Percentiles rank a stretch among this genome's conserved stretches.
phyloP scores from a whole-genome alignment of 2,329 filamentous ascomycete species.

The Drechslerella coelobrocha region DNA sequence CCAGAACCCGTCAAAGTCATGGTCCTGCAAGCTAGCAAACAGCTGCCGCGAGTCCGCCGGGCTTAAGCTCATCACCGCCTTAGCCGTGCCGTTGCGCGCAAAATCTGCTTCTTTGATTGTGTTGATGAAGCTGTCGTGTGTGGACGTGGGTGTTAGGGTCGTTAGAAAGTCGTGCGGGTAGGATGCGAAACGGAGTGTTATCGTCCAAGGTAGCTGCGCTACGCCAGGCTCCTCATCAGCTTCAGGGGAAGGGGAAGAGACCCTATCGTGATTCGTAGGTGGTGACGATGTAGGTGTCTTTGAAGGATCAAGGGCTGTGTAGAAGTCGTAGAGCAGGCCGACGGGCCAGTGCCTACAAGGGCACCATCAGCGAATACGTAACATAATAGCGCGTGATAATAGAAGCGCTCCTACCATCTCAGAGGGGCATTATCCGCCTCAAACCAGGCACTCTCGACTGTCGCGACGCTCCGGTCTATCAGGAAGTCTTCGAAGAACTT shows the following conservation, averaged over 20 bases:
- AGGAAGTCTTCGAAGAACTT: constrained; percentile 68
- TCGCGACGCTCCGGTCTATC: constrained; percentile 64
- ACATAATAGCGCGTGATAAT: not conserved
- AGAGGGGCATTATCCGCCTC: constrained; percentile 72
- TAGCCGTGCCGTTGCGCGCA: constrained; percentile 83
- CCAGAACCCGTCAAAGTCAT: constrained; percentile 75
- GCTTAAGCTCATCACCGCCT: constrained; percentile 86
- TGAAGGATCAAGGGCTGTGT: constrained; percentile 66
- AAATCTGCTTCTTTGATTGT: constrained; percentile 80
- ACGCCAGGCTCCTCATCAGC: constrained; percentile 54
- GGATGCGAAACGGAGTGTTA: constrained; percentile 62
- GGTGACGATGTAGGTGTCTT: constrained; percentile 57
- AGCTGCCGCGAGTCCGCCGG: constrained; percentile 82
- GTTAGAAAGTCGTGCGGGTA: constrained; percentile 52
- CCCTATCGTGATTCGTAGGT: constrained; percentile 47
- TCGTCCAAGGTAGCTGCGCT: constrained; percentile 66
- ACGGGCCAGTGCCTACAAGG: constrained; percentile 67
- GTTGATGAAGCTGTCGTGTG: constrained; percentile 65
- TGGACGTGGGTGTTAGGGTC: constrained; percentile 51
- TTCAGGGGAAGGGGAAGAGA: constrained; percentile 38
- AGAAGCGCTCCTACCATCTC: constrained; percentile 63
- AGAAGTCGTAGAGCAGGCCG: constrained; percentile 73
- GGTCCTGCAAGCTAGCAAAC: constrained; percentile 78
- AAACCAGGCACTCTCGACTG: constrained; percentile 59
- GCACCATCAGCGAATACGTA: not conserved